Base-by-base conservation (phyloP, 2,329 filamentous ascomycete species). In the Macroventuria anomochaeta region DNA sequence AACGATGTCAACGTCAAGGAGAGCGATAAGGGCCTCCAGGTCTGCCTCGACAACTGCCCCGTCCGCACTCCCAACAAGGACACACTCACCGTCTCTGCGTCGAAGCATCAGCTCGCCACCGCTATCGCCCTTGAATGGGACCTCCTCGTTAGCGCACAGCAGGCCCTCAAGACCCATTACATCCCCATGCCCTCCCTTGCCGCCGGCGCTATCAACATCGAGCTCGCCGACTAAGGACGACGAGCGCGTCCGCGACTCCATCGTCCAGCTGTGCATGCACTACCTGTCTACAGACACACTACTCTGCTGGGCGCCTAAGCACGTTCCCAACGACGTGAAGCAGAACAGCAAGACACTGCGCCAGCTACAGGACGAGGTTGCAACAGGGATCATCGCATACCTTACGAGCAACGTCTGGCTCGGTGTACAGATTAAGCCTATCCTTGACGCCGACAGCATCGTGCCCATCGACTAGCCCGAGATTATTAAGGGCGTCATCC, bases 111-210 rank as follows among this genome's bases (percentile, higher is more conserved):
- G 67, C 88, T 97, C 32, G 93, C 93, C 20, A 83, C 87, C 37
- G 90, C 91, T 51, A 87, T 99, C 58, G 95, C 93, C 3, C 78
- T 96, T 37, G 95, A 99, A 79, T 99, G 95, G 95, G 93, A 97
- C 72, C 81, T 88, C 41, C 83, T 99, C 56, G 83, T 87, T 18
- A 90, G 89, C 12, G 86, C 89, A 2, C 88, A 93, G 70, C 91
- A 97, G 76, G 91, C 92, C 0, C 83, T 93, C 32, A 90, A 88
- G 73, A 85, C 90, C 54, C 91, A 97, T 76, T 85, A 96, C 40
- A 93, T 97, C 62, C 95, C 95, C 12, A 80, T 99, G 59, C 97
- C 93, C 2, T 92, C 91, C 40, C 84, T 97, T 13, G 81, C 88
- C 18, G 91, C 91, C 58, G 88, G 95, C 38, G 93, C 92, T 0